Base-by-base conservation (phyloP, 208 protist species). In the Trichomonas gallinae region DNA sequence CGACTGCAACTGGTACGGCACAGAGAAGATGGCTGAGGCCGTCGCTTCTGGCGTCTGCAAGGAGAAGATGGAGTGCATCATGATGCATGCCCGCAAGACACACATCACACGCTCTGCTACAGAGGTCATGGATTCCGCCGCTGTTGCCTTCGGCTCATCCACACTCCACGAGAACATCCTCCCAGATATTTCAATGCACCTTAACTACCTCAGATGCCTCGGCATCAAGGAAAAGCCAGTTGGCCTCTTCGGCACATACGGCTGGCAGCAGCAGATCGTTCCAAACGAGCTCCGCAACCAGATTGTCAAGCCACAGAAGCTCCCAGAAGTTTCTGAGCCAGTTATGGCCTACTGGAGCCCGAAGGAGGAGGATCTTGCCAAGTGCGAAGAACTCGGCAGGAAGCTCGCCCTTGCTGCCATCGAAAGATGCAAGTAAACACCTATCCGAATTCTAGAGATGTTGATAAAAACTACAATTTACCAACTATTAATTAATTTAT, bases 41-140 rank as follows among this genome's bases (percentile, higher is more conserved):
- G 40, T 89, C 17, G 83, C 83, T 46, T 46, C 40, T 46, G 83
- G 83, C 42, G 40, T 40, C 23, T n/a, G 40, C 40, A 89, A 89
- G 36, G 40, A 44, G 36, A 40, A 40, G 36, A 13, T 89, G 36
- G 83, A 89, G 13, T n/a, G 23, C 36, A 48, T 44, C n/a, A 89
- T 89, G 83, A 44, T 89, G n/a, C 34, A 89, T 31, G 83, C 83
- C 6, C 83, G 83, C 31, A 44, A 40, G 17, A 89, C 83, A 3
- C 83, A 89, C 83, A 89, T 89, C 40, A 89, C 83, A 89, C 23
- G 36, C 83, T n/a, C 36, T 89, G 83, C 83, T 46, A 89, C 83
- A 46, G 83, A 89, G 42, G 17, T 89, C 17, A 40, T 89, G 13
- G 83, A 89, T 89, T 21, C 40, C 31, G 83, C 83, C 17, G 34